Conservation (phyloP, 192 early-diverging fungal species). For the Chytriomyces sp. region DNA sequence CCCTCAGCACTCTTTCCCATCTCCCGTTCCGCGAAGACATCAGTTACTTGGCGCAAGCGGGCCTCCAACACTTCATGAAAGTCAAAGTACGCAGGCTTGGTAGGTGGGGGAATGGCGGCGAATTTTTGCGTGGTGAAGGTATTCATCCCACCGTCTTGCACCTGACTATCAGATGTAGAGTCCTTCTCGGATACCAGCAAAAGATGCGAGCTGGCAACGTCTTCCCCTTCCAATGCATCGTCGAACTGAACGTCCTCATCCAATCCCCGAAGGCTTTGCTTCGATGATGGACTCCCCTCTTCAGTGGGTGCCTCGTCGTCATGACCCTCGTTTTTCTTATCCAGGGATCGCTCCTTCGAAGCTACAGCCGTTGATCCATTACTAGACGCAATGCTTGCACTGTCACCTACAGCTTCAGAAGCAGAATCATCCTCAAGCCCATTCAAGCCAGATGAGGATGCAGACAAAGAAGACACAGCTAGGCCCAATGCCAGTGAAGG, state of each 20-base stretch:
- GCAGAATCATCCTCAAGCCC: background rate
- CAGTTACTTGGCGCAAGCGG: slow-evolving; percentile 12
- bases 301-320: background rate
- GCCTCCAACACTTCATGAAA: slow-evolving; percentile 5
- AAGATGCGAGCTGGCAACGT: background rate
- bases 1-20: slow-evolving; percentile 10
- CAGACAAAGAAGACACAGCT: no score
- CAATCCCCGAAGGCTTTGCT: background rate
- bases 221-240: no score
- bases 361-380: slow-evolving; percentile 32
- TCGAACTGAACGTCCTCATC: slow-evolving; percentile 3
- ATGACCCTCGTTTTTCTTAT: background rate
- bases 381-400: slow-evolving; percentile 13
- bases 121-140: background rate
- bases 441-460: background rate
- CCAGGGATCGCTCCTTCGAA: slow-evolving; percentile 1
- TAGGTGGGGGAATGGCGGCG: slow-evolving; percentile 2
- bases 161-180: background rate
- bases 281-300: background rate
- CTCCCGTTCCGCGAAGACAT: slow-evolving; percentile 23
- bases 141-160: background rate
- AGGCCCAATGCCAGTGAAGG: background rate
- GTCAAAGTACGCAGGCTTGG: slow-evolving; percentile 11
- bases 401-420: background rate
- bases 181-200: background rate